Evolutionary conservation across 345 rosid genomes (phyloP), one percentile per base, ranked within the genome.

Genomic region (Pugionium dolabratum): DNA sequence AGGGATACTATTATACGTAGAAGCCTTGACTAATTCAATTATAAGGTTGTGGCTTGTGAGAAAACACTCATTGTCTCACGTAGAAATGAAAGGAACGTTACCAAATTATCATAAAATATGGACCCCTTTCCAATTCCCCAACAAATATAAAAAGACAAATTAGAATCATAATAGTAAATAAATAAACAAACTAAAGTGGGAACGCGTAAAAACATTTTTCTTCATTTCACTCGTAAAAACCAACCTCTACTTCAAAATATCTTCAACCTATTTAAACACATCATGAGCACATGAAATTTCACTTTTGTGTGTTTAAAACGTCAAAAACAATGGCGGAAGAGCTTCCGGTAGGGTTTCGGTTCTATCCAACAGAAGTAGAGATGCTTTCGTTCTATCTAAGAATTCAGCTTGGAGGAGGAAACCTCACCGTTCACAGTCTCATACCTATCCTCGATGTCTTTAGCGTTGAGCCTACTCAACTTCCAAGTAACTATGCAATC

Each of bases 301-400:
- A 66, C 43, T 35, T 26, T 33, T 32, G 26, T 11, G 27, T 43
- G 46, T 32, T n/a, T 9, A 42, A 35, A 26, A 30, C 25, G 18
- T 25, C 33, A 58, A 69, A 65, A 4, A 64, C 26, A 65, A 4
- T 67, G 78, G 75, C 53, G 43, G 75, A 73, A 58, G 76, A 75
- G 68, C 39, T 75, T 70, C 79, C 82, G 6, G 85, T 83, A 5
- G 82, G 89, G 10, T 82, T 73, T 73, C 75, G 87, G 3, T 86
- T 86, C 54, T 86, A 75, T 69, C 92, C 92, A 0, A 86, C 87
- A 0, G 87, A 86, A 62, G 81, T 58, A 31, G 91, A 84, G 67
- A 34, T 84, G 47, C 68, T 86, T 18, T 54, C 79, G 3, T 84
- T 80, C 45, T 84, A 82, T 67, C 59, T 84, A 31, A 73, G 74